Evolutionary conservation across 257 asterid species (phyloP).

Genomic region (Salvia hispanica): DNA sequence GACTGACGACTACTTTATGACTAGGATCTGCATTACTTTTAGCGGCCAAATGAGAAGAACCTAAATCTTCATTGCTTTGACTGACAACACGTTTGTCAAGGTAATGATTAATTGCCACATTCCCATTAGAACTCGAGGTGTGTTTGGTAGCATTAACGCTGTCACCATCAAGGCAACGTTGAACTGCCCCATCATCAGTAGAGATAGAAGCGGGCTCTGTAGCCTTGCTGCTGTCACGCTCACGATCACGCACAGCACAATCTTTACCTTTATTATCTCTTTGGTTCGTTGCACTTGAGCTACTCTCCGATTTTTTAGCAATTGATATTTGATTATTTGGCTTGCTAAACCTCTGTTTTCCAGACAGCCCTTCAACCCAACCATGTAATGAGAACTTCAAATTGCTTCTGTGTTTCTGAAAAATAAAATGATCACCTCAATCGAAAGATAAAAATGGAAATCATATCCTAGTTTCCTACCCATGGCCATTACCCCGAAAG

Average conservation of each 20-base stretch:
- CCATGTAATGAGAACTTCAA: constrained; percentile 67
- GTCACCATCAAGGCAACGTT: constrained; percentile 42
- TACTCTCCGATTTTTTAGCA: constrained; percentile 36
- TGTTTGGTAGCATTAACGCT: constrained; percentile 36
- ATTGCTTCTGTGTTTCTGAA: constrained; percentile 86
- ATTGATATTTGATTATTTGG: constrained; percentile 39
- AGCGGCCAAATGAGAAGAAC: constrained; percentile 36
- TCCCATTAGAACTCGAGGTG: constrained; percentile 40
- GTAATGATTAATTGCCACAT: constrained; percentile 37
- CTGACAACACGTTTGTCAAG: constrained; percentile 54
- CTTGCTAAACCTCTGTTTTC: constrained; percentile 47
- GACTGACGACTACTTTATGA: constrained; percentile 41
- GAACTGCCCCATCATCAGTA: constrained; percentile 41
- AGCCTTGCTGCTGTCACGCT: constrained; percentile 37
- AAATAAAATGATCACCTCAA: constrained; percentile 30
- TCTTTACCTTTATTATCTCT: constrained; percentile 41
- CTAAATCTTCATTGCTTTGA: constrained; percentile 45
- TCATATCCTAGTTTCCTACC: background rate
- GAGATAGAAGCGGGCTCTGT: constrained; percentile 32
- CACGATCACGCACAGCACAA: constrained; percentile 31
- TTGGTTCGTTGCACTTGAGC: constrained; percentile 35
- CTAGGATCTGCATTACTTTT: constrained; percentile 31
- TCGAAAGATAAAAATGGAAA: constrained; percentile 29
- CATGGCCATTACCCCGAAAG: constrained; percentile 1
- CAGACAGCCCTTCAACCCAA: constrained; percentile 65